Percentiles rank a stretch among this genome's conserved stretches.
These are phyloP conservation scores for Botrytis squamosa DNA, from an alignment of 2,329 filamentous ascomycete genomes.

Conservation along the genomic window DNA sequence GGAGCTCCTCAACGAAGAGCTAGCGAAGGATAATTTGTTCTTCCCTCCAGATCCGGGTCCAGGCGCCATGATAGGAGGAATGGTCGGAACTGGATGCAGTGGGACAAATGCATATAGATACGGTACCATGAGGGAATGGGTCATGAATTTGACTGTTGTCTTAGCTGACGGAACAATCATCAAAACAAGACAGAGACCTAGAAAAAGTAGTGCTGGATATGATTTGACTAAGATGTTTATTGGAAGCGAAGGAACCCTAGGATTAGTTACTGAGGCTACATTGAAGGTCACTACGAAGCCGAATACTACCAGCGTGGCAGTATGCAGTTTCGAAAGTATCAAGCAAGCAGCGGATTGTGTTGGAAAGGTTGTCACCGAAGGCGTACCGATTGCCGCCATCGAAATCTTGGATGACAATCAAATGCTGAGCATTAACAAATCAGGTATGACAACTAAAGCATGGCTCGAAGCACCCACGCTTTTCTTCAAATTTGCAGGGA, in stretches of 20 bases:
- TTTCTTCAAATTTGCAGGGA: conserved; percentile 83
- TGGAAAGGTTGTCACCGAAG: conserved; percentile 73
- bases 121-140: conserved; percentile 95
- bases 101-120: conserved; percentile 92
- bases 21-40: conserved; percentile 73
- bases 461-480: conserved; percentile 75
- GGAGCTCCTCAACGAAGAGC: conserved; percentile 78
- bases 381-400: conserved; percentile 84
- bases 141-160: conserved; percentile 81
- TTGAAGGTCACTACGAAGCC: conserved; percentile 83
- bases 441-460: conserved; percentile 61
- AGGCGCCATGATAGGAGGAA: conserved; percentile 88
- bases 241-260: conserved; percentile 87
- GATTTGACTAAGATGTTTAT: conserved; percentile 88
- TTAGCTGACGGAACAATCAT: conserved; percentile 87
- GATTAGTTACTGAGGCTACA: conserved; percentile 86
- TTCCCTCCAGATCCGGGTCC: conserved; percentile 91
- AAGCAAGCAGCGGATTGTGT: conserved; percentile 59
- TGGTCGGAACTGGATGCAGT: conserved; percentile 71
- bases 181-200: conserved; percentile 82
- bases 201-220: conserved; percentile 89
- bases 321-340: conserved; percentile 58
- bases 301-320: conserved; percentile 75
- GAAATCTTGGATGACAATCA: conserved; percentile 91
- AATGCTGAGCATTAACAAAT: conserved; percentile 69